Conservation (phyloP, 2,329 filamentous ascomycete genomes). For the Fusarium zealandicum region DNA sequence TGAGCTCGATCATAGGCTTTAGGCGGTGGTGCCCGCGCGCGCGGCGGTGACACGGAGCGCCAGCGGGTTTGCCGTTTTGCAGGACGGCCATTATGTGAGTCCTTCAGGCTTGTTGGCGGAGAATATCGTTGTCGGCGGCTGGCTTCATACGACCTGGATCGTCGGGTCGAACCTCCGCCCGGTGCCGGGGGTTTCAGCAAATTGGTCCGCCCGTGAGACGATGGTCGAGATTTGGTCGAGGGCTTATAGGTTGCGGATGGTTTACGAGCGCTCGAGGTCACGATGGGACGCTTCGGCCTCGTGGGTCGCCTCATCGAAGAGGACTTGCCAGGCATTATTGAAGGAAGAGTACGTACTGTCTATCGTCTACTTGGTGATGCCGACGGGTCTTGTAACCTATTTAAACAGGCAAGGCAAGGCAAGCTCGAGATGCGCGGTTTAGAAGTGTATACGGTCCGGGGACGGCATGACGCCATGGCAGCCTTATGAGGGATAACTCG, state of each 20-base stretch:
- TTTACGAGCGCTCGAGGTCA: constrained; percentile 20
- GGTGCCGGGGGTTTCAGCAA: constrained; percentile 13
- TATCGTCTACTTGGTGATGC: neutral
- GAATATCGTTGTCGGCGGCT: constrained; percentile 23
- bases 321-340: constrained; percentile 29
- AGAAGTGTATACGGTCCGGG: constrained; percentile 6
- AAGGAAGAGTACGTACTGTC: neutral
- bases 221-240: constrained; percentile 21
- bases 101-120: constrained; percentile 8
- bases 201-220: constrained; percentile 10
- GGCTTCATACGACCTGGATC: constrained; percentile 34
- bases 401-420: neutral
- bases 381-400: neutral
- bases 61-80: constrained; percentile 14
- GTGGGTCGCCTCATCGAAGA: constrained; percentile 28
- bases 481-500: constrained; percentile 17
- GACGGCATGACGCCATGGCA: constrained; percentile 37
- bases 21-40: constrained; percentile 10
- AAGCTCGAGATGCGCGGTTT: too few relatives aligned
- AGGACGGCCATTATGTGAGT: constrained; percentile 26
- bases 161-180: constrained; percentile 5
- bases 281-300: constrained; percentile 22
- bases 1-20: constrained; percentile 4
- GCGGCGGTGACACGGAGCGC: constrained; percentile 33
- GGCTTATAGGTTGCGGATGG: neutral